phyloP scores from a whole-genome alignment of 2,329 filamentous ascomycete genomes.

The Tricladium varicosporioides region DNA sequence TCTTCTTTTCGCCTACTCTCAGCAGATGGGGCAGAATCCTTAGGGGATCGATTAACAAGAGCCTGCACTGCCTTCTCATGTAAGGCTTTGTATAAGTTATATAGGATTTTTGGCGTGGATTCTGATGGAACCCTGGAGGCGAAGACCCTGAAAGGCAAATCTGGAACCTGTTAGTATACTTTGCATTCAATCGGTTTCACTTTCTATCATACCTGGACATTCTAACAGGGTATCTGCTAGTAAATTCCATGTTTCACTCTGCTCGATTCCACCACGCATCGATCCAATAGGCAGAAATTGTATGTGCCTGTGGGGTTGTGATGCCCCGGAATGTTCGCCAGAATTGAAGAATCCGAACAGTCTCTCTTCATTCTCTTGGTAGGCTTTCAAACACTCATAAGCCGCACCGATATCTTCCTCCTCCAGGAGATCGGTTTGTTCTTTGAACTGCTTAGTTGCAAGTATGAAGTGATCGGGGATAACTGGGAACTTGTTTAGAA shows the following conservation, averaged over 20 bases:
- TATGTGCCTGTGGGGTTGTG: conserved; percentile 69
- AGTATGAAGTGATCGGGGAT: conserved; percentile 72
- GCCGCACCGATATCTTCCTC: conserved; percentile 58
- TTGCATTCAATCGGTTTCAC: not conserved
- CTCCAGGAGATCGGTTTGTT: conserved; percentile 64
- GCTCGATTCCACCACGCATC: conserved; percentile 52
- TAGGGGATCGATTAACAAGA: not conserved
- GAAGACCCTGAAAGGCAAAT: conserved; percentile 33
- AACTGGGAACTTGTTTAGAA: conserved; percentile 75
- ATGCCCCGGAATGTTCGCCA: conserved; percentile 65
- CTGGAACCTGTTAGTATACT: conserved; percentile 2
- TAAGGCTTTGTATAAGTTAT: conserved; percentile 26
- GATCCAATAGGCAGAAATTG: conserved; percentile 66
- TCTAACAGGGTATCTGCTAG: conserved; percentile 42
- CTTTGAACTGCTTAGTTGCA: conserved; percentile 59
- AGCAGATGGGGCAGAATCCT: not conserved
- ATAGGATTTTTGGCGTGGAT: conserved; percentile 20
- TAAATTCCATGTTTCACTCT: conserved; percentile 45
- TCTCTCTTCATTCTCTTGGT: conserved; percentile 41
- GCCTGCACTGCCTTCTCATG: conserved; percentile 23
- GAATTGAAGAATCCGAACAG: conserved; percentile 51
- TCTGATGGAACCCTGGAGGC: conserved; percentile 19
- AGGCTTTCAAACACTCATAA: conserved; percentile 57
- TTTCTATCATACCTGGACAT: conserved; percentile 14
- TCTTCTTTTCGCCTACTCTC: conserved; percentile 3